phyloP scores from a whole-genome alignment of 2,329 filamentous ascomycete species.

The Periconia sp. region DNA sequence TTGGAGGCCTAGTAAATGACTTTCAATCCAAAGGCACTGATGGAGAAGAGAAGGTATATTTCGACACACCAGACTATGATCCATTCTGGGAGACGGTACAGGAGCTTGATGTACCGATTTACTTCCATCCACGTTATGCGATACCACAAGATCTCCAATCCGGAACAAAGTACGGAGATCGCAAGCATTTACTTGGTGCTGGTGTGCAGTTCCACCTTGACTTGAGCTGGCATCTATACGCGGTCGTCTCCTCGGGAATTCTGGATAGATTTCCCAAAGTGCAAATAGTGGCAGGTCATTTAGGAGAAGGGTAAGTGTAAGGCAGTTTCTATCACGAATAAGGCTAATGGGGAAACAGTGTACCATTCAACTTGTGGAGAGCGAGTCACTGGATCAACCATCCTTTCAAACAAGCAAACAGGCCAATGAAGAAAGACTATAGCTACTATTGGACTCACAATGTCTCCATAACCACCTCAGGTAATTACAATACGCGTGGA shows the following conservation, averaged over 20 bases:
- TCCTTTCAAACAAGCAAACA: constrained; percentile 45
- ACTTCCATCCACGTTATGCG: constrained; percentile 42
- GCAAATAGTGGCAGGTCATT: constrained; percentile 52
- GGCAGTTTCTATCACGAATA: neutral
- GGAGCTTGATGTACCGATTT: constrained; percentile 41
- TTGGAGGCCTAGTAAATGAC: constrained; percentile 62
- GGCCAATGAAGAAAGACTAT: constrained; percentile 48
- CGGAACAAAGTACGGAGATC: constrained; percentile 35
- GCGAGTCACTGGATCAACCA: constrained; percentile 54
- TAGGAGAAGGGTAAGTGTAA: constrained; percentile 48
- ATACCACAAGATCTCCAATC: constrained; percentile 30
- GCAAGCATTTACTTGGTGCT: constrained; percentile 35
- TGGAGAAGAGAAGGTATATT: constrained; percentile 38
- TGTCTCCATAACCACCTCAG: constrained; percentile 51
- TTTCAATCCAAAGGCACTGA: constrained; percentile 37
- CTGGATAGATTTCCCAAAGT: constrained; percentile 51
- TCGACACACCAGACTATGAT: constrained; percentile 39
- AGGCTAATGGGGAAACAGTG: constrained; percentile 29
- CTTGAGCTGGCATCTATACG: constrained; percentile 55
- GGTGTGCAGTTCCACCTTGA: constrained; percentile 51
- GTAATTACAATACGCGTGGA: constrained; percentile 49
- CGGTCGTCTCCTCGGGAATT: constrained; percentile 51
- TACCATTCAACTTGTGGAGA: constrained; percentile 51
- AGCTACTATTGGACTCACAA: constrained; percentile 50
- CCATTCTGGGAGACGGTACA: constrained; percentile 39